Evolutionary conservation across 1,139 yeast species (phyloP).

Genomic region (Fermentozyma sake): DNA sequence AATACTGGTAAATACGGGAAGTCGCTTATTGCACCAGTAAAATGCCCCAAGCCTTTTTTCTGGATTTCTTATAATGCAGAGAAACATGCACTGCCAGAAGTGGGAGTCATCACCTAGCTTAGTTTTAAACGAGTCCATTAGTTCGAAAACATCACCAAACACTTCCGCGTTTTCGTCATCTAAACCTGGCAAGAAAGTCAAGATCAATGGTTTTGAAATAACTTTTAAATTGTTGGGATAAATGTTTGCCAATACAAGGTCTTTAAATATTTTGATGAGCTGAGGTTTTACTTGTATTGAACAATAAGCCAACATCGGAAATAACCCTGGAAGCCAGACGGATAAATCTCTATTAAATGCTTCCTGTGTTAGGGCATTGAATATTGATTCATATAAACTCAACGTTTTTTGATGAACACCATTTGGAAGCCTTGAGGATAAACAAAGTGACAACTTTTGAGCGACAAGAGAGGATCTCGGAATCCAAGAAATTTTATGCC

Average conservation of each 20-base stretch:
- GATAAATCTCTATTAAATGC: constrained; percentile 48
- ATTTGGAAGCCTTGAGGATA: constrained; percentile 78
- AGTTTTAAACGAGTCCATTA: constrained; percentile 59
- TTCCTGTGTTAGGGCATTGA: constrained; percentile 53
- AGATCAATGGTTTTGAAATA: constrained; percentile 62
- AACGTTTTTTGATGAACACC: constrained; percentile 92
- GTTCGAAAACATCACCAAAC: constrained; percentile 53
- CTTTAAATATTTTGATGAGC: constrained; percentile 56
- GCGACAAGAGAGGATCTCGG: constrained; percentile 40
- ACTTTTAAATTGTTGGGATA: constrained; percentile 46
- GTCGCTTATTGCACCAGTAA: constrained; percentile 62
- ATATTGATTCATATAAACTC: constrained; percentile 68
- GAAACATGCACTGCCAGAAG: constrained; percentile 83
- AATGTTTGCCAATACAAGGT: constrained; percentile 47
- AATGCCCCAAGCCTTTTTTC: constrained; percentile 83
- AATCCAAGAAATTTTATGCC: constrained; percentile 40
- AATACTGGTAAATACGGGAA: constrained; percentile 48
- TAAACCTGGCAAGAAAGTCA: constrained; percentile 78
- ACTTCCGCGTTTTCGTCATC: constrained; percentile 91
- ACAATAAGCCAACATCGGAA: constrained; percentile 83
- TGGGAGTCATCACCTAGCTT: constrained; percentile 63
- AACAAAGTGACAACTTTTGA: constrained; percentile 55
- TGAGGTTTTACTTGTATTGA: constrained; percentile 84
- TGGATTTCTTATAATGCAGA: constrained; percentile 70
- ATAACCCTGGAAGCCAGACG: constrained; percentile 85